Evolutionary conservation across 2,329 filamentous ascomycete species (phyloP), one percentile per base, ranked within the genome.

Genomic region (Rutstroemia sp.): DNA sequence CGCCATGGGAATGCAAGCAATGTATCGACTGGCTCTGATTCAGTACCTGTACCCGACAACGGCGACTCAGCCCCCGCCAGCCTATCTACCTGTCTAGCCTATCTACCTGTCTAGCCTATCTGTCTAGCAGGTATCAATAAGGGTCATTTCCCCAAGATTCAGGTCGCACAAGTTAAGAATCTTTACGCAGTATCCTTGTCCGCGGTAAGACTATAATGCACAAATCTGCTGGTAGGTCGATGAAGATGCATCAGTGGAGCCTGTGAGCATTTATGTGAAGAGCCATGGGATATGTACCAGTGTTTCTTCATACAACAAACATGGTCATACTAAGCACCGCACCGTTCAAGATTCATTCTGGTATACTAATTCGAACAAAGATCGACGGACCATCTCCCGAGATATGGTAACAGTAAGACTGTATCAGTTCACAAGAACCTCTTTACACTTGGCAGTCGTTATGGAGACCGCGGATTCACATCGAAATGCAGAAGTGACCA

Each of bases 21-120:
- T 44, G 17, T 19, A 12, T 44, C 19, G n/a, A 44, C n/a, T 44
- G 27, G 27, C 40, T 19, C 9, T 5, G n/a, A 19, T 7, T 44
- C n/a, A 17, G n/a, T 23, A 12, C 23, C 12, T 2, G 25, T n/a
- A 48, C 25, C 46, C 21, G 46, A 48, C 21, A 34, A 27, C 51
- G 39, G 23, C 48, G 54, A 56, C 54, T 56, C 53, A 51, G 54
- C 54, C 48, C 54, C 48, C 42, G 45, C 23, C 25, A 50, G 27
- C 52, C 51, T 34, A 34, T 34, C 30, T 34, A 34, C 30, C 30
- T 34, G 9, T 34, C 30, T 34, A 12, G 30, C 10, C 30, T 34
- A 12, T n/a, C n/a, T n/a, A n/a, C n/a, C n/a, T n/a, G n/a, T n/a
- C n/a, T n/a, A 50, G 27, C 52, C 51, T 34, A 34, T 34, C 30